phyloP scores from a whole-genome alignment of 2,329 filamentous ascomycete genomes.

The Alternaria sp. region DNA sequence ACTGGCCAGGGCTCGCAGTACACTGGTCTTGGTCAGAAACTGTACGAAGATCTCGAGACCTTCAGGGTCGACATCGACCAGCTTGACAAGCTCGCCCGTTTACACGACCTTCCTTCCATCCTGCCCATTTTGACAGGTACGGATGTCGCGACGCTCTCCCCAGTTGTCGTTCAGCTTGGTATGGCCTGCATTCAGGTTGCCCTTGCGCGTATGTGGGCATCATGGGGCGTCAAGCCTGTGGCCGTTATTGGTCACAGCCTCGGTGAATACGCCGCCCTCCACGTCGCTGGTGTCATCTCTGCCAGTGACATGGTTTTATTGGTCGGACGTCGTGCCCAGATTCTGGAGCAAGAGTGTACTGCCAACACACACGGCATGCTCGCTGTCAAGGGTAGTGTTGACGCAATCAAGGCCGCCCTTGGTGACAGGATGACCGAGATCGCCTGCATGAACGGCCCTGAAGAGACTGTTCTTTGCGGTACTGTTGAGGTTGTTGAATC shows the following conservation, averaged over 20 bases:
- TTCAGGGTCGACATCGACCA: conserved; percentile 61
- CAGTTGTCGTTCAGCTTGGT: conserved; percentile 61
- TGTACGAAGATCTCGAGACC: conserved; percentile 58
- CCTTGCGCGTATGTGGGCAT: conserved; percentile 62
- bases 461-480: conserved; percentile 77
- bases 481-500: conserved; percentile 67
- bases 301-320: conserved; percentile 75
- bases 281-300: conserved; percentile 74
- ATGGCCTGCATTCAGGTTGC: conserved; percentile 64
- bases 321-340: conserved; percentile 71
- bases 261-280: conserved; percentile 77
- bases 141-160: conserved; percentile 60
- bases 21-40: conserved; percentile 60
- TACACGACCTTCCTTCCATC: conserved; percentile 60
- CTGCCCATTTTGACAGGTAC: conserved; percentile 59
- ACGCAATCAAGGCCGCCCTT: conserved; percentile 63
- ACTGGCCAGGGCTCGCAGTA: conserved; percentile 64
- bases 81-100: conserved; percentile 57
- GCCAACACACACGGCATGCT: conserved; percentile 73
- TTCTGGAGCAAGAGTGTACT: conserved; percentile 71
- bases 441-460: conserved; percentile 78
- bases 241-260: conserved; percentile 67
- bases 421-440: conserved; percentile 62
- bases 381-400: conserved; percentile 62
- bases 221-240: conserved; percentile 63